phyloP scores from a whole-genome alignment of 176 grass and related monocot species.

The Avena insularis region DNA sequence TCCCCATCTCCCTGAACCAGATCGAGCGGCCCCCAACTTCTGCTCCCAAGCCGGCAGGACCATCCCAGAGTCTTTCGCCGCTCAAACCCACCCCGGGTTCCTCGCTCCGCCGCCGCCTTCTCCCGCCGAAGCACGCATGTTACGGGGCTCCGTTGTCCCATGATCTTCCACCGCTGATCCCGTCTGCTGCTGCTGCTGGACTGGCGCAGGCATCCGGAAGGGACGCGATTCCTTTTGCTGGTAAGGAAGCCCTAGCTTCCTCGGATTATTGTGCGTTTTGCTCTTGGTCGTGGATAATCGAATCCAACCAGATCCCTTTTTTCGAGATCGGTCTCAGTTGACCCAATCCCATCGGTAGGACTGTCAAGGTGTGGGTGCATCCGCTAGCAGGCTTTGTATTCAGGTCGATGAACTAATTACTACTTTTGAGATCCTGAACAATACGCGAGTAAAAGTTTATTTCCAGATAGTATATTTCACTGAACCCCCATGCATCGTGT shows the following conservation, averaged over 20 bases:
- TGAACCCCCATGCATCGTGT: not conserved
- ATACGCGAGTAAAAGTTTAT: not conserved
- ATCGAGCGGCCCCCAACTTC: not conserved
- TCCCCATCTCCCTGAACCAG: not conserved
- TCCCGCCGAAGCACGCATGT: not conserved
- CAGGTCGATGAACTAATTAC: not conserved
- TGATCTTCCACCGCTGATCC: constrained; percentile 12
- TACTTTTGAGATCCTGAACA: constrained; percentile 17
- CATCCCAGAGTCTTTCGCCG: not conserved
- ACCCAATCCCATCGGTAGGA: constrained; percentile 1
- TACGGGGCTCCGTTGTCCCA: not conserved
- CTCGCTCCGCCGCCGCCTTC: not conserved
- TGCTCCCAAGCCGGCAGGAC: not conserved
- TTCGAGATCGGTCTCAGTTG: constrained; percentile 22
- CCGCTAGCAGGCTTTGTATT: not conserved
- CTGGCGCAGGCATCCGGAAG: not conserved
- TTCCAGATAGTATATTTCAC: not conserved
- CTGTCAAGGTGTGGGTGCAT: not conserved
- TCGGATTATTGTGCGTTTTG: not conserved
- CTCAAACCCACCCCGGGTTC: constrained; percentile 3
- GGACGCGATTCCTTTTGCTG: constrained; percentile 18
- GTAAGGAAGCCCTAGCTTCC: constrained; percentile 33
- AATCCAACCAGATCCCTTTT: not conserved
- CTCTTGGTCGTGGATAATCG: not conserved
- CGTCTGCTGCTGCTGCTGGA: not conserved